These are phyloP conservation scores for Fusarium setosum DNA, from an alignment of 2,329 filamentous ascomycete genomes.

Conservation along the genomic window DNA sequence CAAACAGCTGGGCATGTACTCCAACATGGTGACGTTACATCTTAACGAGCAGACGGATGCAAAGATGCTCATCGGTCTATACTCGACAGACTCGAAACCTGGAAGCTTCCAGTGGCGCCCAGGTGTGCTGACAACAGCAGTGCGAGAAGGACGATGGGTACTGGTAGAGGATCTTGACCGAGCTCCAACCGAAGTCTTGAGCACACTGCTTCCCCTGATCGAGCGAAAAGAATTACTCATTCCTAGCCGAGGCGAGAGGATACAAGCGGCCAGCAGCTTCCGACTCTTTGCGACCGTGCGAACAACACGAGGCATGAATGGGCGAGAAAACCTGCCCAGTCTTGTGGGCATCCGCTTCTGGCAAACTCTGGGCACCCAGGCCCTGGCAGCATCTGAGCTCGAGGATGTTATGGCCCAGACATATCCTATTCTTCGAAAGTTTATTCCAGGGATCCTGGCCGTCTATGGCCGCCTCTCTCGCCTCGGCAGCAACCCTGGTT, in stretches of 20 bases:
- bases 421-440: slow-evolving; percentile 76
- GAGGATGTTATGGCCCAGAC: slow-evolving; percentile 77
- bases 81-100: slow-evolving; percentile 87
- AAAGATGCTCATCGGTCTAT: slow-evolving; percentile 94
- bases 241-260: slow-evolving; percentile 86
- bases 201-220: slow-evolving; percentile 90
- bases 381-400: slow-evolving; percentile 77
- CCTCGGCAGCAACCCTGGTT: slow-evolving; percentile 58
- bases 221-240: slow-evolving; percentile 93
- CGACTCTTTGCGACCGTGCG: slow-evolving; percentile 92
- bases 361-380: slow-evolving; percentile 77
- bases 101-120: slow-evolving; percentile 93
- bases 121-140: slow-evolving; percentile 92
- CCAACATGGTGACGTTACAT: slow-evolving; percentile 91
- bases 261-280: slow-evolving; percentile 86
- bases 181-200: slow-evolving; percentile 94
- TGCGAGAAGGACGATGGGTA: slow-evolving; percentile 94
- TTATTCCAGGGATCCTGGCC: slow-evolving; percentile 67
- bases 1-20: slow-evolving; percentile 79
- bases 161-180: slow-evolving; percentile 97
- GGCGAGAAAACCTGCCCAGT: slow-evolving; percentile 73
- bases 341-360: slow-evolving; percentile 90
- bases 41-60: slow-evolving; percentile 98
- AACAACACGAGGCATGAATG: slow-evolving; percentile 77
- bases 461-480: slow-evolving; percentile 67